These are phyloP conservation scores for Tricholoma hemisulphureum DNA, from an alignment of 768 basidiomycete species.

Conservation along the genomic window DNA sequence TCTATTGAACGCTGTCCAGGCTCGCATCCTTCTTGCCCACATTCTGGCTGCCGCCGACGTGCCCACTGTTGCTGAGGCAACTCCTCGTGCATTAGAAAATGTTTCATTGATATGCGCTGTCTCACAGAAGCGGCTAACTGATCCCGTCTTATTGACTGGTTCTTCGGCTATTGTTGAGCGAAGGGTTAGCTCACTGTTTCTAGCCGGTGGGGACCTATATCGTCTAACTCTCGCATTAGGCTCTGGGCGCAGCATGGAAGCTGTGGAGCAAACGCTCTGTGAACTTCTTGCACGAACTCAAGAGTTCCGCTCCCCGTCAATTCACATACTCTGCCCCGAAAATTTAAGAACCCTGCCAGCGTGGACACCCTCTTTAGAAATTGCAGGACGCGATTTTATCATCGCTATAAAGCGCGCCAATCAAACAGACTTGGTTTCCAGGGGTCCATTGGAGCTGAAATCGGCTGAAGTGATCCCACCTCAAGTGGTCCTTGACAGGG, in stretches of 20 bases:
- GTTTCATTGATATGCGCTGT: conserved; percentile 19
- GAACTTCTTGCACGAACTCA: conserved; percentile 8
- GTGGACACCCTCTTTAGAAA: conserved; percentile 15
- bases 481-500: conserved; percentile 25
- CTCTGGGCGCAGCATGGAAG: not conserved
- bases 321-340: conserved; percentile 10
- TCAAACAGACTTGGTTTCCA: conserved; percentile 18
- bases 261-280: not conserved
- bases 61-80: not conserved
- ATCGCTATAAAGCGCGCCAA: conserved; percentile 21
- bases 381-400: conserved; percentile 20
- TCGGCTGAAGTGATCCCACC: conserved; percentile 22
- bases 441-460: conserved; percentile 28
- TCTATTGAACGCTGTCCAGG: not conserved
- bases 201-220: conserved; percentile 18
- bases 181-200: conserved; percentile 12
- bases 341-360: conserved; percentile 8
- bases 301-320: conserved; percentile 4
- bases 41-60: conserved; percentile 7
- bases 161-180: conserved; percentile 18
- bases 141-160: conserved; percentile 18
- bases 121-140: conserved; percentile 20
- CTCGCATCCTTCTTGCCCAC: conserved; percentile 5
- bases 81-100: conserved; percentile 14
- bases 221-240: conserved; percentile 7